Conservation (phyloP, 169 alveolate species). For the Cryptosporidium muris region DNA sequence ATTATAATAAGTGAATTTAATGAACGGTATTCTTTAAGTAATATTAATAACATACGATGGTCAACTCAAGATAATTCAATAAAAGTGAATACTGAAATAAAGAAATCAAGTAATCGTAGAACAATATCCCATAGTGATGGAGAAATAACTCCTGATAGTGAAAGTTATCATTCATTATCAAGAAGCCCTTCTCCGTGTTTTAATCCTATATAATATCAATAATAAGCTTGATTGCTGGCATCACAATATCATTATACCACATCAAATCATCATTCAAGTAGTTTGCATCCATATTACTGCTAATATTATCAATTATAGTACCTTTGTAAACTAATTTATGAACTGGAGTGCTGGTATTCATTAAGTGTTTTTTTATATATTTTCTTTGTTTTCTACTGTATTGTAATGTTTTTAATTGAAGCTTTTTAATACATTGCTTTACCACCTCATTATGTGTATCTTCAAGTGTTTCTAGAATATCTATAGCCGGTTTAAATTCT, state of each 20-base stretch:
- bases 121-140: constrained; percentile 55
- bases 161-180: constrained; percentile 41
- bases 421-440: constrained; percentile 8
- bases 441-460: constrained; percentile 32
- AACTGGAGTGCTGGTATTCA: constrained; percentile 1
- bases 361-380: constrained; percentile 40
- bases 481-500: constrained; percentile 16
- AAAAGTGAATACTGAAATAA: not conserved
- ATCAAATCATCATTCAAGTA: not conserved
- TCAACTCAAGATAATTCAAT: not conserved
- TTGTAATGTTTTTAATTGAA: constrained; percentile 25
- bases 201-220: not conserved
- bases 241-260: constrained; percentile 14
- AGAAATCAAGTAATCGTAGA: not conserved
- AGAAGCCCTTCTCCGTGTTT: constrained; percentile 45
- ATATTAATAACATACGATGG: too few relatives aligned
- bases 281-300: not conserved
- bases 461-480: not conserved
- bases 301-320: not conserved
- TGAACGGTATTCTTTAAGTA: not conserved
- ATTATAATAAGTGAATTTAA: not conserved
- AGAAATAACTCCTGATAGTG: constrained; percentile 49
- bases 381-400: constrained; percentile 50
- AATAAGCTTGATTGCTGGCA: not conserved
- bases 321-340: constrained; percentile 17